Evolutionary conservation across 768 basidiomycete genomes (phyloP).

Genomic region (Termitomyces sp.): DNA sequence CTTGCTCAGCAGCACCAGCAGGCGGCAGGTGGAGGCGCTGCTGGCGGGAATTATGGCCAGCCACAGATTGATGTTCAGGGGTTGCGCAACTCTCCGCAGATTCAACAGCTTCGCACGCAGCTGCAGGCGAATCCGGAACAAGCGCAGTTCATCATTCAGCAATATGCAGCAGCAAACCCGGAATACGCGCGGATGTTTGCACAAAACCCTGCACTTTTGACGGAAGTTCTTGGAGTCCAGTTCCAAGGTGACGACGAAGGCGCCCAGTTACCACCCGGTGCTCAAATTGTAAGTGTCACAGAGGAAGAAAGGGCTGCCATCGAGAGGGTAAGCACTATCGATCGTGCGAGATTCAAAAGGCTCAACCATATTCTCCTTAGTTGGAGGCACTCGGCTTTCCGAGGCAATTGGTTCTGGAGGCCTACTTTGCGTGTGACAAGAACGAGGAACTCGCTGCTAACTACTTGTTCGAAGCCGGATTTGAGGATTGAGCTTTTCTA

Average conservation of each 20-base stretch:
- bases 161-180: slow-evolving; percentile 75
- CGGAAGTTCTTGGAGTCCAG: slow-evolving; percentile 58
- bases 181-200: slow-evolving; percentile 66
- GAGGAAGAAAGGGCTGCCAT: slow-evolving; percentile 88
- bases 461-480: slow-evolving; percentile 77
- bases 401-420: slow-evolving; percentile 78
- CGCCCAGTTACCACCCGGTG: slow-evolving; percentile 44
- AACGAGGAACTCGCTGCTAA: slow-evolving; percentile 97
- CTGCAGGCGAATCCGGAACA: slow-evolving; percentile 75
- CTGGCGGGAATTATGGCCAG: slow-evolving; percentile 28
- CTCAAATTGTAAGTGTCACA: slow-evolving; percentile 74
- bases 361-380: slow-evolving; percentile 39
- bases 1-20: slow-evolving; percentile 74
- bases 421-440: slow-evolving; percentile 93
- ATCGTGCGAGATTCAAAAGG: not conserved
- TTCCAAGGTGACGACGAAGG: slow-evolving; percentile 43
- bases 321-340: slow-evolving; percentile 61
- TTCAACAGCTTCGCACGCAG: slow-evolving; percentile 71
- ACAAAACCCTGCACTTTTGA: slow-evolving; percentile 68
- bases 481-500: slow-evolving; percentile 41
- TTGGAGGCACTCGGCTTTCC: slow-evolving; percentile 87
- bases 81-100: slow-evolving; percentile 60
- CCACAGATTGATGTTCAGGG: slow-evolving; percentile 44
- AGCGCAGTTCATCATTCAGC: slow-evolving; percentile 80
- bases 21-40: slow-evolving; percentile 39